Evolutionary conservation across 306 rosid species (phyloP), one percentile per base, ranked within the genome.

Genomic region (Nissolia schottii): DNA sequence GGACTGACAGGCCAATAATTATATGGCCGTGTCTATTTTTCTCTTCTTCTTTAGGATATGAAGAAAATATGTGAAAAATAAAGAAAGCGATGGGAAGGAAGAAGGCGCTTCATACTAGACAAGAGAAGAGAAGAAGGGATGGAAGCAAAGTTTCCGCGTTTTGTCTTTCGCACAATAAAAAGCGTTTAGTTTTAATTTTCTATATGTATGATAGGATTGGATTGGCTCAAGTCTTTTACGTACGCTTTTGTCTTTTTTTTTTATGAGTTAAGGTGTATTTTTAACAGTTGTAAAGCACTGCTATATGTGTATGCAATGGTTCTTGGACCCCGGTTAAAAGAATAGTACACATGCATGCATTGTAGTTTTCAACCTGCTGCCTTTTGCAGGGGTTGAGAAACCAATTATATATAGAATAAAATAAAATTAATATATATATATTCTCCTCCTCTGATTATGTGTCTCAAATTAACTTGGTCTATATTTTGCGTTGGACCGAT

Each of bases 71-170:
- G 73, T n/a, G n/a, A n/a, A 27, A 60, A 90, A 87, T 87, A 84
- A 90, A 82, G 85, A 65, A 76, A 78, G 81, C 76, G 81, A 73
- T 37, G 67, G 67, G 85, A 71, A 41, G 20, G 70, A 75, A 77
- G 70, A 53, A 45, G 11, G 62, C 78, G 45, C 53, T 80, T 69
- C 24, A 70, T 25, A 22, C 69, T 14, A 71, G 14, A 75, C 11
- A 37, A 50, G 13, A 40, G 28, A 64, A 11, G 31, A 27, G 16
- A 48, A 43, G 66, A 57, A 14, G 12, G 62, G 18, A 64, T 25
- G 84, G 84, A 83, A 75, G 81, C 87, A 70, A 79, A 83, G 83
- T 79, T 83, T 83, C 87, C 81, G 77, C 65, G 64, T 79, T 65
- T 69, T 56, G 64, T 51, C 61, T 29, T 54, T n/a, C n/a, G n/a